Conservation (phyloP, 805 yeast species). For the Myxozyma geophila region DNA sequence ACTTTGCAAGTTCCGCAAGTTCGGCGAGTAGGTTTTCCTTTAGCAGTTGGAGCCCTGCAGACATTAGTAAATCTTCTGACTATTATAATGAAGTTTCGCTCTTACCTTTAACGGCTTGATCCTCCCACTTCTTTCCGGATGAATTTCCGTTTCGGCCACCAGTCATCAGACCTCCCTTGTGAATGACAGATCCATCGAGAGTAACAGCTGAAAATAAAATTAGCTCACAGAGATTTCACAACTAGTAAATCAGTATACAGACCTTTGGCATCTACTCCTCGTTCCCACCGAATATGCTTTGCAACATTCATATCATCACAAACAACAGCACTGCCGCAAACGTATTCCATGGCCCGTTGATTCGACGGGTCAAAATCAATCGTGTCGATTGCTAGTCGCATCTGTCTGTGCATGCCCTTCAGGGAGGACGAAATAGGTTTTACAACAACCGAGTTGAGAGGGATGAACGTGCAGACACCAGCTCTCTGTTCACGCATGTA, state of each 20-base stretch:
- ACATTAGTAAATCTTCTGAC: not conserved
- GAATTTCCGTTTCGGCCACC: constrained; percentile 71
- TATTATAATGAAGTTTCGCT: too few relatives aligned
- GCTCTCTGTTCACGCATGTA: constrained; percentile 81
- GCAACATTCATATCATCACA: constrained; percentile 76
- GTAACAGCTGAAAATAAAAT: constrained; percentile 57
- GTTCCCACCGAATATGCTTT: constrained; percentile 70
- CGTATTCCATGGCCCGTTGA: constrained; percentile 79
- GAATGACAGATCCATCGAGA: constrained; percentile 81
- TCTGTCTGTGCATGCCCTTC: constrained; percentile 50
- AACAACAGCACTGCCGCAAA: constrained; percentile 77
- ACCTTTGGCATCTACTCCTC: constrained; percentile 58
- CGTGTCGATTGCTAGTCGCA: constrained; percentile 74
- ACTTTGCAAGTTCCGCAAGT: constrained; percentile 52
- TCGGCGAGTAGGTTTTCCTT: constrained; percentile 59
- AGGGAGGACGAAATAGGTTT: constrained; percentile 58
- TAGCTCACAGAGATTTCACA: constrained; percentile 12
- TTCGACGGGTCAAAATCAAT: constrained; percentile 67
- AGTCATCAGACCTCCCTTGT: constrained; percentile 87
- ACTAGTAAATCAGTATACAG: not conserved
- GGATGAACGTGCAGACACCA: constrained; percentile 86
- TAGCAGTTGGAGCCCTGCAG: constrained; percentile 55
- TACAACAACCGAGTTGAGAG: constrained; percentile 74
- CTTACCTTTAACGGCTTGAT: constrained; percentile 42
- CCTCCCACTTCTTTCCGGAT: constrained; percentile 69